Evolutionary conservation across 768 basidiomycete genomes (phyloP), one percentile per base, ranked within the genome.

Genomic region (Tricholoma bakamatsutake): DNA sequence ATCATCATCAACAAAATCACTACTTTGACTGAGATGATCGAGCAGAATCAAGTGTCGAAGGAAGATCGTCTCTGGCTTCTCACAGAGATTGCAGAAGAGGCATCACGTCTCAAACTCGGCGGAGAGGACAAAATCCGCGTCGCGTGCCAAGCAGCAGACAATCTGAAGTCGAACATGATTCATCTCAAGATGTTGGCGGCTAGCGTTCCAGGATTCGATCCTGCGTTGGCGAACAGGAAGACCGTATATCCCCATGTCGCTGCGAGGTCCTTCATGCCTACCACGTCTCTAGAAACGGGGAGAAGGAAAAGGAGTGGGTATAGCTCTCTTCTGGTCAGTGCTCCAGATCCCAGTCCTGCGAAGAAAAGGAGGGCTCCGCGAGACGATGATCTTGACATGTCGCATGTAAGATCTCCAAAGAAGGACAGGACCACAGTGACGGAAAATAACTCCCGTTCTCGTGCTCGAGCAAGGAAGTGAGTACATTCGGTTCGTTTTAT

Each of bases 71-170:
- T 98, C 53, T 84, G 84, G 77, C 82, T 95, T 31, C 83, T 99
- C 62, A 81, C 85, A 47, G 92, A 97, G 67, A 93, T 98, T 65
- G 93, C 94, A 6, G 95, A 98, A 54, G 96, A 98, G 71, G 94
- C 94, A 0, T 76, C 80, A 47, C 80, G 90, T 45, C 88, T 97
- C 72, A 93, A 94, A 71, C 82, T 93, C 58, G 95, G 96, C 27
- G 91, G 90, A 53, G 96, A 98, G 70, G 97, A 98, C 83, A 98
- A 98, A 78, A 96, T 98, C 70, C 84, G 93, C 65, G 92, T 96
- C 57, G 93, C 93, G 17, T 92, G 87, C 62, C 87, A 85, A 59
- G 93, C 93, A 27, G 90, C 91, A 35, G 94, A 98, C 74, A 88
- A 83, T 63, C 84, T 98, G 71, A 82, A 85, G 64, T 70, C 72